phyloP scores from a whole-genome alignment of 805 yeast species.

The Diddensiella santjacobensis region DNA sequence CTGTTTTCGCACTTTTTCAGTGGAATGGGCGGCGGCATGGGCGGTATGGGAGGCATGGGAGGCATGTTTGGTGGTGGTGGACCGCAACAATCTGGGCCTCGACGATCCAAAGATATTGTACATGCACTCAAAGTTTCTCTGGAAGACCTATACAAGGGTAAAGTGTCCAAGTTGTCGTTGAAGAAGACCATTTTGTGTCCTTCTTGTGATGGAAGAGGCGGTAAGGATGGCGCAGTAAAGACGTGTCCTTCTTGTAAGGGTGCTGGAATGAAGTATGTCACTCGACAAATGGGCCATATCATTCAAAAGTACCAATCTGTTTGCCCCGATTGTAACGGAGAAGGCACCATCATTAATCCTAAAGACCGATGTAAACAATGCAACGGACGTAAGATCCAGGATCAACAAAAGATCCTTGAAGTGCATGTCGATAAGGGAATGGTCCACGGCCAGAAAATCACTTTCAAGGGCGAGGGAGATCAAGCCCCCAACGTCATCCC shows the following conservation, averaged over 20 bases:
- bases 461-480: conserved; percentile 94
- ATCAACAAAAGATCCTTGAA: conserved; percentile 88
- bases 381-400: conserved; percentile 80
- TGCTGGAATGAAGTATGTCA: conserved; percentile 82
- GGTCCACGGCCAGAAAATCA: conserved; percentile 88
- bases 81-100: conserved; percentile 74
- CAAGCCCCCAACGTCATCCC: conserved; percentile 93
- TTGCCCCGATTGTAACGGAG: conserved; percentile 89
- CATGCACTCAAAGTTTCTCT: conserved; percentile 81
- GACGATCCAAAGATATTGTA: conserved; percentile 84
- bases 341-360: conserved; percentile 82
- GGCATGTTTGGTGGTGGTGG: conserved; percentile 45
- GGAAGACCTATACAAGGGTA: conserved; percentile 92
- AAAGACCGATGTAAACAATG: conserved; percentile 86
- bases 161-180: conserved; percentile 88
- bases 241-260: conserved; percentile 87
- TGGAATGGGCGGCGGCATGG: conserved; percentile 42
- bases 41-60: conserved; percentile 38
- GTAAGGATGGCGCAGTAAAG: conserved; percentile 85
- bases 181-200: conserved; percentile 88
- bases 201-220: conserved; percentile 92
- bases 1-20: conserved; percentile 82
- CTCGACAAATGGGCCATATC: conserved; percentile 99
- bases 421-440: conserved; percentile 96
- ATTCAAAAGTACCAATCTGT: conserved; percentile 95